These are phyloP conservation scores for Trichoderma pleuroti DNA, from an alignment of 2,329 filamentous ascomycete genomes.

Conservation along the genomic window DNA sequence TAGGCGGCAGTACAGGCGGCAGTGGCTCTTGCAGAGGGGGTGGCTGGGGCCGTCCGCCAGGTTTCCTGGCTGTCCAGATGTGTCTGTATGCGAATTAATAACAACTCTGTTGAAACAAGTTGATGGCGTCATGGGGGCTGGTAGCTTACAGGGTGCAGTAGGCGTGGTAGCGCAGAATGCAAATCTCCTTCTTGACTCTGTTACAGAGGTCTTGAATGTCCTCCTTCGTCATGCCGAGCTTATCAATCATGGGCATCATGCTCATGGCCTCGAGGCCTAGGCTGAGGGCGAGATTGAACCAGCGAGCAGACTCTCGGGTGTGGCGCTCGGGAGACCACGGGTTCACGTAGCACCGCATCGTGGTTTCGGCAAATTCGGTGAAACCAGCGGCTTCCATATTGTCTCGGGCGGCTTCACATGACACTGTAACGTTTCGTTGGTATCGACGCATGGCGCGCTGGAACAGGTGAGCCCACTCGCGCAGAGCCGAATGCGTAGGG, in stretches of 20 bases:
- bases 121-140: background rate
- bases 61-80: slow-evolving; percentile 26
- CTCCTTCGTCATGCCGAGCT: slow-evolving; percentile 45
- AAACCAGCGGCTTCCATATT: slow-evolving; percentile 71
- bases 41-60: background rate
- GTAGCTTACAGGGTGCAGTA: slow-evolving; percentile 73
- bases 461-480: slow-evolving; percentile 67
- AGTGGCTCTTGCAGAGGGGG: background rate
- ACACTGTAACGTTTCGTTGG: slow-evolving; percentile 62
- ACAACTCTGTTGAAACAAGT: background rate
- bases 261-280: slow-evolving; percentile 71
- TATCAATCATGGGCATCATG: slow-evolving; percentile 65
- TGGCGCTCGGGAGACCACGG: slow-evolving; percentile 65
- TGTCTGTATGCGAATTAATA: slow-evolving; percentile 23
- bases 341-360: slow-evolving; percentile 68
- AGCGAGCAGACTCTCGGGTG: slow-evolving; percentile 67
- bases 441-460: slow-evolving; percentile 63
- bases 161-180: slow-evolving; percentile 62
- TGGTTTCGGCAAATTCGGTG: slow-evolving; percentile 69
- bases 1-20: background rate
- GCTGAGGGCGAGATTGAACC: slow-evolving; percentile 77
- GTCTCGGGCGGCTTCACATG: slow-evolving; percentile 47
- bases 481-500: slow-evolving; percentile 53
- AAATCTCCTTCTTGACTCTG: slow-evolving; percentile 65
- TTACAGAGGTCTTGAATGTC: slow-evolving; percentile 61